phyloP scores from a whole-genome alignment of 2,329 filamentous ascomycete genomes.

The Clonostachys sp. region DNA sequence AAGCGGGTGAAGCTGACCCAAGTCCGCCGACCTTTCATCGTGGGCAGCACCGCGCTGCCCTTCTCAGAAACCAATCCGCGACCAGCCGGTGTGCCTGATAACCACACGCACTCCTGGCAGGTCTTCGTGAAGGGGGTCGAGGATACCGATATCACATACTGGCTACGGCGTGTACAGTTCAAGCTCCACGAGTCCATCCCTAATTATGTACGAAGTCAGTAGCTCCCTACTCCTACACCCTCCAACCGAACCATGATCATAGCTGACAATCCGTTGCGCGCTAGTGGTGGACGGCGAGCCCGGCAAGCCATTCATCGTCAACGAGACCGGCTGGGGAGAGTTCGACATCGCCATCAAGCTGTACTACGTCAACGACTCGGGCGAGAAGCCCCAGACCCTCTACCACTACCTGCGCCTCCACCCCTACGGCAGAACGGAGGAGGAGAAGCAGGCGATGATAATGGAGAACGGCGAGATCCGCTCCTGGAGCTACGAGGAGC shows the following conservation, averaged over 20 bases:
- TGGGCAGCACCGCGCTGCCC: conserved; percentile 74
- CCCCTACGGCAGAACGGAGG: conserved; percentile 80
- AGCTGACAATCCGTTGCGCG: not conserved
- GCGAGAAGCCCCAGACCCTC: conserved; percentile 92
- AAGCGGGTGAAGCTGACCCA: conserved; percentile 64
- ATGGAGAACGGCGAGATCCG: conserved; percentile 60
- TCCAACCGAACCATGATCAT: conserved; percentile 3
- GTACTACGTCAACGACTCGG: conserved; percentile 82
- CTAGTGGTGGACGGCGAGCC: conserved; percentile 66
- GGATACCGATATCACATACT: conserved; percentile 87
- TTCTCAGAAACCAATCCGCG: conserved; percentile 79
- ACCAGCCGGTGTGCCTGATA: conserved; percentile 71
- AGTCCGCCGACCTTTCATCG: conserved; percentile 62
- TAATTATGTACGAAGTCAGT: conserved; percentile 75
- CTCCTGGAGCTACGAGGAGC: conserved; percentile 84
- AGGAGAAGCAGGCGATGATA: conserved; percentile 58
- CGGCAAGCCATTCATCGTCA: conserved; percentile 71
- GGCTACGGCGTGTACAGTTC: conserved; percentile 95
- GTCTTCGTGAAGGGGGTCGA: conserved; percentile 91
- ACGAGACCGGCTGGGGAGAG: conserved; percentile 95
- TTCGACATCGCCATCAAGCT: conserved; percentile 96
- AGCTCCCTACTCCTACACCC: conserved; percentile 4
- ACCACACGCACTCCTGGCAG: conserved; percentile 96
- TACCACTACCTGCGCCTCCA: conserved; percentile 91
- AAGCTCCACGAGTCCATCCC: conserved; percentile 97